Evolutionary conservation across 106 monocot genomes (phyloP), one percentile per base, ranked within the genome.

Genomic region (Dioscorea dumetorum): DNA sequence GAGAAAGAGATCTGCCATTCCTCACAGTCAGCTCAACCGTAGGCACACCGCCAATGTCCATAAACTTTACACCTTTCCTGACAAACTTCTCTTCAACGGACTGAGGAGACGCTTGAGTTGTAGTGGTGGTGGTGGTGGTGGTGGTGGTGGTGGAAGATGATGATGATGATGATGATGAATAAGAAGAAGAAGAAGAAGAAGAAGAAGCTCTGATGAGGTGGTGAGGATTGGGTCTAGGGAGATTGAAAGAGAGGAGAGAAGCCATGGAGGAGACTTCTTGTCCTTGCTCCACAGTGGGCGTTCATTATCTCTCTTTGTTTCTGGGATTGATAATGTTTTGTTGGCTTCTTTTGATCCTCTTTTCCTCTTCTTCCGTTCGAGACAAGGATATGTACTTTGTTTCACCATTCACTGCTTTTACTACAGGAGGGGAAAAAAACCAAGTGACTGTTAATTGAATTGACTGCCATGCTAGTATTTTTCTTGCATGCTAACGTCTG

Each of bases 31-130:
- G 76, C 64, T 90, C 85, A n/a, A 87, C 83, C 0, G 78, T 41
- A 9, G 83, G 74, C 10, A 72, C 74, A 12, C 61, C 73, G 31
- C 73, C 64, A 54, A 79, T 58, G 14, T 87, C 84, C 4, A 68
- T 66, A 75, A 95, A 95, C 58, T 72, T 77, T 57, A 95, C 78
- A 41, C 91, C 95, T 22, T 95, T 91, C 23, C 95, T 75, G 64
- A 88, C 95, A 64, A 91, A 95, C 70, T 71, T 73, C 50, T 88
- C 64, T 22, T 95, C 80, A 13, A 94, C 83, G 12, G 70, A 57
- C 23, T 82, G 70, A 0, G 69, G 58, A 16, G 73, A 67, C 33
- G 74, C 64, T 12, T 82, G 53, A 15, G 57, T 63, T 10, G 72
- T 52, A 24, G 76, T 70, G 48, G 83, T 49, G 24, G 75, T 33